Evolutionary conservation across 257 asterid genomes (phyloP).

Genomic region (Solanum raphanifolium): DNA sequence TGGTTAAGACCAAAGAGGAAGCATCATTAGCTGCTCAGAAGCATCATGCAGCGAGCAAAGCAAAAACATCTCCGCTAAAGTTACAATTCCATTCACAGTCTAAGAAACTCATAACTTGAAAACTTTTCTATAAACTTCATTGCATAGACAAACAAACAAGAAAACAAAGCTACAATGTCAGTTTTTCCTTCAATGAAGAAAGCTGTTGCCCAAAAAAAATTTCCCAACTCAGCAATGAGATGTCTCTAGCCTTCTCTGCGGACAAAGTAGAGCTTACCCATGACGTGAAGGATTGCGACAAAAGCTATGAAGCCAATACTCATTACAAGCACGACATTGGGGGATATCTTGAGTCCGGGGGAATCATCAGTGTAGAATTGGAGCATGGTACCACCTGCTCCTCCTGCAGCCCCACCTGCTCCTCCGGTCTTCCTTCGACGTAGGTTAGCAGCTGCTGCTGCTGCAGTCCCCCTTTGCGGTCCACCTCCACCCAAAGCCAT

Average conservation of each 20-base stretch:
- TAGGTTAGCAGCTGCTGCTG: constrained; percentile 2
- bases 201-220: neutral
- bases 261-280: constrained; percentile 15
- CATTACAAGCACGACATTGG: constrained; percentile 9
- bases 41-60: neutral
- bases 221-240: neutral
- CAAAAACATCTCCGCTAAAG: neutral
- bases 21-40: neutral
- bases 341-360: constrained; percentile 13
- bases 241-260: neutral
- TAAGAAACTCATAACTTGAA: neutral
- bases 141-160: neutral
- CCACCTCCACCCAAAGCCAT: constrained; percentile 8
- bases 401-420: neutral
- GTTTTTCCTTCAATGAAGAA: neutral
- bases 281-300: constrained; percentile 6
- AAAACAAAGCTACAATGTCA: neutral
- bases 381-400: constrained; percentile 8
- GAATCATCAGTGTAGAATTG: constrained; percentile 17
- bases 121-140: neutral
- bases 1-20: neutral
- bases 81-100: neutral
- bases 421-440: constrained; percentile 3
- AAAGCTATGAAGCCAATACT: constrained; percentile 14
- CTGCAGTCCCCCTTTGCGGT: constrained; percentile 5